phyloP scores from a whole-genome alignment of 768 basidiomycete genomes.

The Dacryopinax primogenitus region DNA sequence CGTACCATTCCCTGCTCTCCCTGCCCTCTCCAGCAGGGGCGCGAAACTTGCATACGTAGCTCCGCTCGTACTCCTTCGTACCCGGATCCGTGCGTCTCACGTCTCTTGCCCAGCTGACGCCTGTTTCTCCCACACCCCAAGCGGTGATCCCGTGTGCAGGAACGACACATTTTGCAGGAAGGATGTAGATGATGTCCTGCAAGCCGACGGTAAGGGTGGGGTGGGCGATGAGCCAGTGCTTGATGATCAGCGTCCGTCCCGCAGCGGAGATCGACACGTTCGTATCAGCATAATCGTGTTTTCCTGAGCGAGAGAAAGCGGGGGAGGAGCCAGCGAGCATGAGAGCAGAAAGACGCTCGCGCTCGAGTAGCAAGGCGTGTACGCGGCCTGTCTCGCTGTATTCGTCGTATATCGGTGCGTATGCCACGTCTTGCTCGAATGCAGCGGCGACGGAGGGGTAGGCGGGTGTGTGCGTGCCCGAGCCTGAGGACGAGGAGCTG shows the following conservation, averaged over 20 bases:
- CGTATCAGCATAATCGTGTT: neutral
- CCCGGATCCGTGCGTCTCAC: neutral
- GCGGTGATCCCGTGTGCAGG: neutral
- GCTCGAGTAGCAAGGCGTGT: neutral
- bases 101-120: neutral
- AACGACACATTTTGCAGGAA: neutral
- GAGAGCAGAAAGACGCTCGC: neutral
- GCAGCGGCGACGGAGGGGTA: neutral
- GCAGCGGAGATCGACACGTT: neutral
- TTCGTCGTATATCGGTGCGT: neutral
- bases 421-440: neutral
- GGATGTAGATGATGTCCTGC: neutral
- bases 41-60: neutral
- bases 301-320: neutral
- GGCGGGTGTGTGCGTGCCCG: neutral
- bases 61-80: neutral
- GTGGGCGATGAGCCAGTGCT: constrained; percentile 5
- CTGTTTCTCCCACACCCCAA: neutral
- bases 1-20: too few species aligned
- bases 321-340: neutral
- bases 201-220: neutral
- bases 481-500: too few species aligned
- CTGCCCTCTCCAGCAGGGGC: neutral
- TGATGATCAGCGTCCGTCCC: neutral
- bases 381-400: neutral